phyloP scores from a whole-genome alignment of 176 grass and related monocot species.

The Avena eriantha region DNA sequence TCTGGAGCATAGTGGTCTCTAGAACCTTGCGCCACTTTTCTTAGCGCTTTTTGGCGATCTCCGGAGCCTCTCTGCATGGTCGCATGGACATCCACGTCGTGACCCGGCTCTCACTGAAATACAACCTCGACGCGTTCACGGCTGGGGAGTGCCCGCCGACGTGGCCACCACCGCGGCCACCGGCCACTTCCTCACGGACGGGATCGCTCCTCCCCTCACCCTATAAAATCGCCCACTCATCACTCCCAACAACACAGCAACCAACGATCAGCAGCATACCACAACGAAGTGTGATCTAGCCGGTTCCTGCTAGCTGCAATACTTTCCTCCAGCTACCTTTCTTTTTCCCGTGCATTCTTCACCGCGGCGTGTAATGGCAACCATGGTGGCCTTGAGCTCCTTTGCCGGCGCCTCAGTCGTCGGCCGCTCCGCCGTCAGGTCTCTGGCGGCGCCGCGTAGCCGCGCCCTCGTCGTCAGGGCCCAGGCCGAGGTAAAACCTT shows the following conservation, averaged over 20 bases:
- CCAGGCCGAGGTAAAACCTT: conserved; percentile 12
- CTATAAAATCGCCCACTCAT: background rate
- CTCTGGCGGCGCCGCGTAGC: background rate
- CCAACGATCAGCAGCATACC: background rate
- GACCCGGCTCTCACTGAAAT: background rate
- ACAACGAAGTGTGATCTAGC: background rate
- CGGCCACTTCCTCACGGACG: background rate
- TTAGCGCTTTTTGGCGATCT: background rate
- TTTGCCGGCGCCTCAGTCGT: background rate
- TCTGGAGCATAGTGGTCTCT: background rate
- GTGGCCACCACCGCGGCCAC: conserved; percentile 29
- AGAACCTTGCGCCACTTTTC: background rate
- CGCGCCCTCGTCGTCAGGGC: conserved; percentile 10
- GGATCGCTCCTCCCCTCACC: background rate
- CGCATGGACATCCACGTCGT: conserved; percentile 16
- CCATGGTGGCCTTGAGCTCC: conserved; percentile 9
- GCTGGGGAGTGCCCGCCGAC: background rate
- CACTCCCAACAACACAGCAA: background rate
- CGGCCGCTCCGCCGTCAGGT: background rate
- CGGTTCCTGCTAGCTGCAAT: background rate
- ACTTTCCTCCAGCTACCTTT: background rate
- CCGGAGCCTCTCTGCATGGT: background rate
- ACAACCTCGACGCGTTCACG: background rate
- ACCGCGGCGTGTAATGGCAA: background rate
- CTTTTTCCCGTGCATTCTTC: background rate